These are phyloP conservation scores for Parastagonospora nodorum DNA, from an alignment of 2,329 filamentous ascomycete genomes.

Conservation along the genomic window DNA sequence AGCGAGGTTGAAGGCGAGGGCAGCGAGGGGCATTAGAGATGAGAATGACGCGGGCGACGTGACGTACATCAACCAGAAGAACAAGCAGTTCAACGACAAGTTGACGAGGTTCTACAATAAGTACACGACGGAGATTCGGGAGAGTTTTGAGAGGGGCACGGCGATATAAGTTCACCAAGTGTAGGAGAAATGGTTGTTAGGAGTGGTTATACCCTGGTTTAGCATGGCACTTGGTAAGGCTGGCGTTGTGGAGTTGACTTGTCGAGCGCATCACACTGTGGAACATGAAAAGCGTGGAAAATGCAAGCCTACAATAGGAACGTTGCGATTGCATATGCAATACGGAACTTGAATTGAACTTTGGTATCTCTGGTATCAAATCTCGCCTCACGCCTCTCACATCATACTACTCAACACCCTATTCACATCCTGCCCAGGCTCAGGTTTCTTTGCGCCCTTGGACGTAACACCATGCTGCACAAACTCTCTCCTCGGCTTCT, in stretches of 20 bases:
- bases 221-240: not conserved
- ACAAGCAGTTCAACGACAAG: slow-evolving; percentile 99
- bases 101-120: slow-evolving; percentile 96
- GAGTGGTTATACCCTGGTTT: slow-evolving; percentile 33
- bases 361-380: not conserved
- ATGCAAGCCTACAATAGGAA: not conserved
- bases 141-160: slow-evolving; percentile 96
- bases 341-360: not conserved
- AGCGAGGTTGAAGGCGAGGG: slow-evolving; percentile 80
- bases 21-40: slow-evolving; percentile 72
- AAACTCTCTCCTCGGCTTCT: slow-evolving; percentile 58
- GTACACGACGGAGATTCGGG: slow-evolving; percentile 94
- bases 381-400: slow-evolving; percentile 12
- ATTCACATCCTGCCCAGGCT: slow-evolving; percentile 36
- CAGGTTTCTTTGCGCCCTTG: slow-evolving; percentile 39
- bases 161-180: slow-evolving; percentile 69
- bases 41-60: slow-evolving; percentile 84
- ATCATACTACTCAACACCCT: slow-evolving; percentile 47
- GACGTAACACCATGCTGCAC: slow-evolving; percentile 65
- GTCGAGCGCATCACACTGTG: not conserved
- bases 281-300: not conserved
- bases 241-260: slow-evolving; percentile 5
- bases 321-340: not conserved
- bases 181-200: not conserved
- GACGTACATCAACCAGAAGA: slow-evolving; percentile 99